A percentile compares a stretch with the other conserved stretches of the same genome.
Evolutionary conservation across 257 asterid genomes (phyloP).

Genomic region (Striga asiatica): DNA sequence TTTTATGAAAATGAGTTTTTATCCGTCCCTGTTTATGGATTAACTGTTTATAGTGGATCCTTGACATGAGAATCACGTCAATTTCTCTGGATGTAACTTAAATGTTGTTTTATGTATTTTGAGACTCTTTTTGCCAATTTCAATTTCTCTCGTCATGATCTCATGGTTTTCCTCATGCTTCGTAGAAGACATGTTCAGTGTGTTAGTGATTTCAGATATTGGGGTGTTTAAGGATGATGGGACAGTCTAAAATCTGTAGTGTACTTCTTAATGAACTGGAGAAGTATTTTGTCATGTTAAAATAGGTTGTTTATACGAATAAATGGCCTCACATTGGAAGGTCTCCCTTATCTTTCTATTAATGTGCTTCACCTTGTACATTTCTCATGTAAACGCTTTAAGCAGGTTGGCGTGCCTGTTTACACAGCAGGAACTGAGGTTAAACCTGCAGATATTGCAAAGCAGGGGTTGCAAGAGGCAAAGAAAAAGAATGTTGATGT

Average conservation of each 20-base stretch:
- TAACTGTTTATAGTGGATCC: constrained; percentile 8
- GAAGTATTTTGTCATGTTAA: not conserved
- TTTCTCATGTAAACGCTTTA: constrained; percentile 24
- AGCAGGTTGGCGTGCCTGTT: constrained; percentile 93
- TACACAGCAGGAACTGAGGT: constrained; percentile 78
- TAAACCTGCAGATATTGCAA: constrained; percentile 92
- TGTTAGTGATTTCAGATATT: not conserved
- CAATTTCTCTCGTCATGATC: not conserved
- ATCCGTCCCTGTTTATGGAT: too few species aligned
- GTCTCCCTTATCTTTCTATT: not conserved
- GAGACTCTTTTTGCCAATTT: not conserved
- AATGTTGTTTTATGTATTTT: not conserved
- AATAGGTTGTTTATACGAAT: not conserved
- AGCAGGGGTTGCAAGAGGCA: constrained; percentile 82
- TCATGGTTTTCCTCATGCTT: not conserved
- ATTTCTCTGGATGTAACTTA: not conserved
- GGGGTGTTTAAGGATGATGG: too few species aligned
- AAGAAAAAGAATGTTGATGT: constrained; percentile 68
- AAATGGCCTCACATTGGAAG: not conserved
- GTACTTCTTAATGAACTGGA: not conserved
- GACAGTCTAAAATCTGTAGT: not conserved
- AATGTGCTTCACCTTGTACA: constrained; percentile 16
- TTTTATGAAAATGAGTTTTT: too few species aligned
- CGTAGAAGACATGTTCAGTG: not conserved
- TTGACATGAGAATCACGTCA: not conserved